Percentiles rank a stretch among this genome's conserved stretches.
phyloP scores from a whole-genome alignment of 148 eudicot species.

The Pouteria glomerata region DNA sequence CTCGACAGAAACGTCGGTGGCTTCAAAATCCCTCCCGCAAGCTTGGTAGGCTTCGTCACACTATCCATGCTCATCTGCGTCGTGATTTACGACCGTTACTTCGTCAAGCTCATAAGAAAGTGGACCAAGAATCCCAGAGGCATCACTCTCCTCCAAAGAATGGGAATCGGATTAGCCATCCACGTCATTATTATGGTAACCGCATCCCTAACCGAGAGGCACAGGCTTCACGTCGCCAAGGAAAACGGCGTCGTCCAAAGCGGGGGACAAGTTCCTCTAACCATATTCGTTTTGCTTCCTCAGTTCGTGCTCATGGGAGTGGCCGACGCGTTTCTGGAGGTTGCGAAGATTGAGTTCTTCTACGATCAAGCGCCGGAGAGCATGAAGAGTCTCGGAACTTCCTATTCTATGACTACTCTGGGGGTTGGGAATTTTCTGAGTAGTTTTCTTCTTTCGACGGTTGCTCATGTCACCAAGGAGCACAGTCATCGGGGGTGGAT shows the following conservation, averaged over 20 bases:
- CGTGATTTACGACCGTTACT: slow-evolving; percentile 13
- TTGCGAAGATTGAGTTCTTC: slow-evolving; percentile 21
- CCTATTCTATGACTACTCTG: slow-evolving; percentile 13
- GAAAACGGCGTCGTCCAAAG: slow-evolving; percentile 6
- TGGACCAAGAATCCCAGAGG: slow-evolving; percentile 24
- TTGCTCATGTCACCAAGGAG: slow-evolving; percentile 17
- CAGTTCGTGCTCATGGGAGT: slow-evolving; percentile 23
- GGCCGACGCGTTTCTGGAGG: slow-evolving; percentile 16
- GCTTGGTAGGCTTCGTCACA: slow-evolving; percentile 18
- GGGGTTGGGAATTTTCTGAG: slow-evolving; percentile 21
- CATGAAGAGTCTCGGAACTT: slow-evolving; percentile 25
- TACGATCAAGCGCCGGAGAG: slow-evolving; percentile 21
- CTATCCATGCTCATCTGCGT: slow-evolving; percentile 15
- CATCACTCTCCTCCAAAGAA: slow-evolving; percentile 20
- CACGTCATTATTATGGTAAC: slow-evolving; percentile 13
- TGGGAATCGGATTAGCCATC: slow-evolving; percentile 14
- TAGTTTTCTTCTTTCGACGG: slow-evolving; percentile 15
- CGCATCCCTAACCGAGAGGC: slow-evolving; percentile 16
- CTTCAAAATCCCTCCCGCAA: slow-evolving; percentile 19
- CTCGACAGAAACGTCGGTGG: slow-evolving; percentile 11
- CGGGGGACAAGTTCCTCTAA: slow-evolving; percentile 17
- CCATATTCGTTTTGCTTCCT: slow-evolving; percentile 20
- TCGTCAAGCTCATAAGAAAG: slow-evolving; percentile 11
- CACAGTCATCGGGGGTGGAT: slow-evolving; percentile 22
- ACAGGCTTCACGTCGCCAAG: slow-evolving; percentile 17